Conservation (phyloP, 768 basidiomycete species). For the Agrocybe chaxingu region DNA sequence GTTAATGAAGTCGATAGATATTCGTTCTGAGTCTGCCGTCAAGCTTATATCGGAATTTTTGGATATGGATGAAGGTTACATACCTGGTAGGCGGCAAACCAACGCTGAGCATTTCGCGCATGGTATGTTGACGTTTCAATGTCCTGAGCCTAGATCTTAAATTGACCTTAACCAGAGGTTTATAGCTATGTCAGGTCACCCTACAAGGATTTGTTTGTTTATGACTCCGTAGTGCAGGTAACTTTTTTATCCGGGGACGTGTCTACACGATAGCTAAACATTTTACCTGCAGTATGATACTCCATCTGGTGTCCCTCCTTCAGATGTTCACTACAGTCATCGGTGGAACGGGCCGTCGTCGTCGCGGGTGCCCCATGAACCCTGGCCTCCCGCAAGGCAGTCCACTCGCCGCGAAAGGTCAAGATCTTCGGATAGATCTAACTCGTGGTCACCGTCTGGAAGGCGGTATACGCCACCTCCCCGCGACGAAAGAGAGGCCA, state of each 20-base stretch:
- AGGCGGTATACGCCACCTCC: constrained; percentile 20
- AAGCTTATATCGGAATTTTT: constrained; percentile 85
- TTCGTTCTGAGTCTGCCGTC: constrained; percentile 85
- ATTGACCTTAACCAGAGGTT: constrained; percentile 52
- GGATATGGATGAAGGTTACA: constrained; percentile 66
- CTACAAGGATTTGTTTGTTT: constrained; percentile 77
- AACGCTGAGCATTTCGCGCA: constrained; percentile 95
- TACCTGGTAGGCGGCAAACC: constrained; percentile 50
- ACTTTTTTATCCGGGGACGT: constrained; percentile 10
- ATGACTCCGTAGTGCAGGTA: constrained; percentile 83
- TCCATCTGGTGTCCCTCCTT: constrained; percentile 37
- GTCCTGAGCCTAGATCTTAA: background rate
- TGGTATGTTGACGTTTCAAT: constrained; percentile 47
- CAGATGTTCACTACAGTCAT: constrained; percentile 24
- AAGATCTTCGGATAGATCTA: constrained; percentile 19
- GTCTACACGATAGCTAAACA: constrained; percentile 7
- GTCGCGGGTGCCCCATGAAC: constrained; percentile 17
- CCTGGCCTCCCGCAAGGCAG: background rate
- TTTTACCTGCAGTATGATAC: constrained; percentile 51
- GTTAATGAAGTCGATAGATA: constrained; percentile 89
- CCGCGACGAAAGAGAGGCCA: background rate
- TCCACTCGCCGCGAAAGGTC: constrained; percentile 2
- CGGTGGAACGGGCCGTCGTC: constrained; percentile 26
- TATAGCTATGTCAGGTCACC: constrained; percentile 89
- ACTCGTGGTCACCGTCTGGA: constrained; percentile 34